A percentile compares a stretch with the other conserved stretches of the same genome.
phyloP scores from a whole-genome alignment of 1,284 basidiomycete species.

The Tausonia pullulans region DNA sequence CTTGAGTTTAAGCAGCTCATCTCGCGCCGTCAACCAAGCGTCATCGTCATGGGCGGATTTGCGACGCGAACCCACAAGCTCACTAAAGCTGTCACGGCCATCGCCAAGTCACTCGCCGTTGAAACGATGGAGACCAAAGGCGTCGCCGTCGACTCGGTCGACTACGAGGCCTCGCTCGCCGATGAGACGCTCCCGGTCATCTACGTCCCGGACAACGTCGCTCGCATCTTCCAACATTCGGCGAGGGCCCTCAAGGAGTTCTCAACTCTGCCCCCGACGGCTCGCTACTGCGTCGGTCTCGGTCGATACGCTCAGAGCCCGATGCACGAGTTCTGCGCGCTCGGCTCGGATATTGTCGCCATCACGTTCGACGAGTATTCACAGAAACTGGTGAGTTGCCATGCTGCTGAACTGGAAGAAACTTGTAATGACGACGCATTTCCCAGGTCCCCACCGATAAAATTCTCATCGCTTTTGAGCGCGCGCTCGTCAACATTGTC shows the following conservation, averaged over 20 bases:
- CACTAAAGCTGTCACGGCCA: conserved; percentile 51
- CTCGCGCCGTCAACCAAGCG: conserved; percentile 69
- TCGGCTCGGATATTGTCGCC: conserved; percentile 68
- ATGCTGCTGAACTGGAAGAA: too few species aligned
- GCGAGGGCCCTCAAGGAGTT: conserved; percentile 78
- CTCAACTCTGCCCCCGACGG: conserved; percentile 61
- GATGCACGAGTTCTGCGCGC: conserved; percentile 80
- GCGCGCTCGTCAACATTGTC: conserved; percentile 75
- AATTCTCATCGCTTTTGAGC: conserved; percentile 68
- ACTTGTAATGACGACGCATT: conserved; percentile 5
- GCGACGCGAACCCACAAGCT: conserved; percentile 54
- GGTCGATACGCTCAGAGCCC: conserved; percentile 91
- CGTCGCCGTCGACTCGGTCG: conserved; percentile 18
- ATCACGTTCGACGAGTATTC: conserved; percentile 72
- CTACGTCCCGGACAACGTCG: conserved; percentile 83
- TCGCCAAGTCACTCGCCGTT: conserved; percentile 32
- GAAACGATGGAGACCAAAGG: conserved; percentile 24
- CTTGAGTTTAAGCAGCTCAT: conserved; percentile 67
- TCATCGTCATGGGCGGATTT: conserved; percentile 81
- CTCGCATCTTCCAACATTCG: conserved; percentile 86
- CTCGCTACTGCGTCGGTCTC: conserved; percentile 89
- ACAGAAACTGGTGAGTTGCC: conserved; percentile 62
- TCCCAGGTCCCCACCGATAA: conserved; percentile 71
- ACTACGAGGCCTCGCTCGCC: conserved; percentile 24
- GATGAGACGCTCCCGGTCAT: conserved; percentile 57